Percentiles rank a stretch among this genome's conserved stretches.
These are phyloP conservation scores for Sphagnum magellanicum DNA, from an alignment of 228 moss, liverwort and hornwort genomes.

Conservation along the genomic window DNA sequence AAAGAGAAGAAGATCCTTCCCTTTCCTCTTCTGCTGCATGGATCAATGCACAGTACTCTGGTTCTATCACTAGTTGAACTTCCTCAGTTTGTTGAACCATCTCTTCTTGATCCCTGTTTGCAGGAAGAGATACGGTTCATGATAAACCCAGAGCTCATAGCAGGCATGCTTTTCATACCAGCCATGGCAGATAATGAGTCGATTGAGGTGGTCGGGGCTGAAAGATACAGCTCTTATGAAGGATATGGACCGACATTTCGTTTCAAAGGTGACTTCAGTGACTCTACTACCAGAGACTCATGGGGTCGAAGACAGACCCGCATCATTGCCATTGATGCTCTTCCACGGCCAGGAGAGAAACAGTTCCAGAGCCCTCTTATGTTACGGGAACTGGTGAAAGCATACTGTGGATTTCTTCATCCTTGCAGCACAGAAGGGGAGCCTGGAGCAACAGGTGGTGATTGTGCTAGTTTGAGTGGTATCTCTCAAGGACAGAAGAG, in stretches of 20 bases:
- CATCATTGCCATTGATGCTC: slow-evolving; percentile 86
- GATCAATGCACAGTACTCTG: too few species aligned
- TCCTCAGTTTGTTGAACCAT: too few species aligned
- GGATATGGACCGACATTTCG: slow-evolving; percentile 76
- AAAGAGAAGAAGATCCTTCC: too few species aligned
- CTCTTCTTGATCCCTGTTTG: not conserved
- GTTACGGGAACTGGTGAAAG: slow-evolving; percentile 76
- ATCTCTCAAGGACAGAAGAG: too few species aligned
- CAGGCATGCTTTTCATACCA: slow-evolving; percentile 85
- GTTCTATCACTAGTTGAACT: too few species aligned
- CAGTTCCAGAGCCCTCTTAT: slow-evolving; percentile 58
- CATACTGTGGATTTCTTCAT: slow-evolving; percentile 75
- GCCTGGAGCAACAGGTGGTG: not conserved
- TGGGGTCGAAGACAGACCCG: slow-evolving; percentile 66
- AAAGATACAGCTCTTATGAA: slow-evolving; percentile 56
- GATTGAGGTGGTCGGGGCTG: slow-evolving; percentile 80
- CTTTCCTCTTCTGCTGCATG: too few species aligned
- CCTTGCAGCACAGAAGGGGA: slow-evolving; percentile 9
- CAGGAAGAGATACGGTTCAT: slow-evolving; percentile 97
- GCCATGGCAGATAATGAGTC: slow-evolving; percentile 80
- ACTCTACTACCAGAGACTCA: slow-evolving; percentile 59
- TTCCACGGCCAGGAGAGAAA: slow-evolving; percentile 67
- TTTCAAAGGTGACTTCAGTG: slow-evolving; percentile 56
- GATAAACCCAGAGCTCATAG: slow-evolving; percentile 91
- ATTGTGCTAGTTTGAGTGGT: too few species aligned